Conservation (phyloP, 345 rosid species). For the Trapa bicornis region DNA sequence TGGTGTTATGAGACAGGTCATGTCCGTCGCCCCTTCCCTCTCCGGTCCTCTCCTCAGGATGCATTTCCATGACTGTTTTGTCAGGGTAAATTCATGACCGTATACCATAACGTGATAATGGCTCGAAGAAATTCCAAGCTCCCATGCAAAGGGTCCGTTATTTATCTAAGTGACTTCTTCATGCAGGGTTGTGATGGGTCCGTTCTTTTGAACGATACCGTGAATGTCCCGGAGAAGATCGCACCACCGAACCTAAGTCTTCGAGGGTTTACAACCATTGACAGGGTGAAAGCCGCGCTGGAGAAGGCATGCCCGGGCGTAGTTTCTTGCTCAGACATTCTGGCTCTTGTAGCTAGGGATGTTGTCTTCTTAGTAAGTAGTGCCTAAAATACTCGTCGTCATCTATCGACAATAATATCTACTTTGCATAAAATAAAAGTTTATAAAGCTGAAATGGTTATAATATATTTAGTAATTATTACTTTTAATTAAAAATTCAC, state of each 20-base stretch:
- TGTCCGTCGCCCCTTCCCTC: constrained; percentile 31
- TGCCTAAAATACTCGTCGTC: too few relatives aligned
- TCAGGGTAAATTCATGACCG: constrained; percentile 25
- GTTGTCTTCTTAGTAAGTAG: constrained; percentile 27
- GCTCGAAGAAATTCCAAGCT: not conserved
- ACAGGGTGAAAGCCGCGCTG: constrained; percentile 40
- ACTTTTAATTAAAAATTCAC: too few relatives aligned
- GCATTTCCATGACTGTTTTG: constrained; percentile 80
- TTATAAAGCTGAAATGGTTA: too few relatives aligned
- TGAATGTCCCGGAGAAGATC: constrained; percentile 38
- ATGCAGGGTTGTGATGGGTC: constrained; percentile 82
- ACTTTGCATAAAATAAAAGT: too few relatives aligned
- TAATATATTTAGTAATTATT: too few relatives aligned
- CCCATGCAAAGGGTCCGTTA: not conserved
- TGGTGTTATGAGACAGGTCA: constrained; percentile 11
- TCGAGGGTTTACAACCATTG: constrained; percentile 51
- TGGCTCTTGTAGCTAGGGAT: constrained; percentile 60
- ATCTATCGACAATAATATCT: too few relatives aligned
- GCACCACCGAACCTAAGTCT: constrained; percentile 39
- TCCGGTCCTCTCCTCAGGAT: constrained; percentile 53
- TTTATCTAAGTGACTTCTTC: not conserved
- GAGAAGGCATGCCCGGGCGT: constrained; percentile 60
- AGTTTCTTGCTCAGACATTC: constrained; percentile 68
- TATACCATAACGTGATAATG: not conserved
- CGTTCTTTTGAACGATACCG: constrained; percentile 42